A percentile compares a stretch with the other conserved stretches of the same genome.
Evolutionary conservation across 2,329 filamentous ascomycete species (phyloP).

Genomic region (Ceratocystis colombiana): DNA sequence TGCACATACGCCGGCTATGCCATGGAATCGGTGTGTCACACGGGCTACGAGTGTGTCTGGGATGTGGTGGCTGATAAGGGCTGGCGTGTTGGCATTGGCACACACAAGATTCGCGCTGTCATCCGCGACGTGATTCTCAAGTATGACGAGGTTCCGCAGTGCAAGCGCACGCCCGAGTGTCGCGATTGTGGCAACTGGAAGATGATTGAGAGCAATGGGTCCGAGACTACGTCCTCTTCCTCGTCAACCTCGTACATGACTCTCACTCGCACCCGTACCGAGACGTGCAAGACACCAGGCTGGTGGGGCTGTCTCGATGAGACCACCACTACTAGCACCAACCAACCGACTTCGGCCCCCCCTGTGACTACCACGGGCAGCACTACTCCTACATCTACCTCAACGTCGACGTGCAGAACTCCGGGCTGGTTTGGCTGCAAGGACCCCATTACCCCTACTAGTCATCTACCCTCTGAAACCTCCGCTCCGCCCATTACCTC

Average conservation of each 20-base stretch:
- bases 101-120: constrained; percentile 79
- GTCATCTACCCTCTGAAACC: constrained; percentile 31
- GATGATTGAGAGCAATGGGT: constrained; percentile 86
- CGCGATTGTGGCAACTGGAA: constrained; percentile 90
- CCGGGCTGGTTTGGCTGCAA: constrained; percentile 61
- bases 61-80: constrained; percentile 86
- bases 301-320: constrained; percentile 79
- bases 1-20: constrained; percentile 91
- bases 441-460: constrained; percentile 36
- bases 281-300: constrained; percentile 81
- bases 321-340: constrained; percentile 39
- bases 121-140: constrained; percentile 78
- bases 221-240: constrained; percentile 56
- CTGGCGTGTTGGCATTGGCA: constrained; percentile 83
- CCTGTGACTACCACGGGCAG: constrained; percentile 26
- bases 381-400: constrained; percentile 38
- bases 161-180: constrained; percentile 66
- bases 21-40: constrained; percentile 85
- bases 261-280: constrained; percentile 65
- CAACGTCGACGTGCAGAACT: constrained; percentile 48
- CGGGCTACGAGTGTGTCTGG: constrained; percentile 77
- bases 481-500: constrained; percentile 29
- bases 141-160: constrained; percentile 72
- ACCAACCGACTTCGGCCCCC: constrained; percentile 30
- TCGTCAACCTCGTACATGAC: constrained; percentile 38